Evolutionary conservation across 805 yeast genomes (phyloP).

Genomic region (Ogataea nakhonphanomensis): DNA sequence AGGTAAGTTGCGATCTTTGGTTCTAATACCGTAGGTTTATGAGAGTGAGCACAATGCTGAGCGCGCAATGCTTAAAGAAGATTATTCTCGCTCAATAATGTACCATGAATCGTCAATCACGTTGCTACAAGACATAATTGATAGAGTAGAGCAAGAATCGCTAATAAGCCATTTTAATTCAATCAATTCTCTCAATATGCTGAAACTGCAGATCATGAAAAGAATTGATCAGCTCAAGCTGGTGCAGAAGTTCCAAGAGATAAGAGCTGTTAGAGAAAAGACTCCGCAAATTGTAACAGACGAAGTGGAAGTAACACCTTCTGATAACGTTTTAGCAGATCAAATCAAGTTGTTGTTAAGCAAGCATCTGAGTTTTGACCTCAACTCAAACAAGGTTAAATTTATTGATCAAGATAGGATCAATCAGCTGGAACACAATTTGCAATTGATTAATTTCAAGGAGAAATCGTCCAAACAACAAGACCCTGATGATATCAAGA

Average conservation of each 20-base stretch:
- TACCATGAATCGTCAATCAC: conserved; percentile 38
- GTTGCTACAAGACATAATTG: conserved; percentile 27
- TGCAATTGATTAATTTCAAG: conserved; percentile 30
- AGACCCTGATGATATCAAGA: conserved; percentile 24
- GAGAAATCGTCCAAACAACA: conserved; percentile 22
- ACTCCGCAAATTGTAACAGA: background rate
- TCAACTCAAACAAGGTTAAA: conserved; percentile 21
- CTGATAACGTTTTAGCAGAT: conserved; percentile 7
- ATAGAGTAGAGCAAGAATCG: conserved; percentile 10
- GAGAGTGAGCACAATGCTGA: conserved; percentile 53
- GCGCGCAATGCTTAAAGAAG: conserved; percentile 40
- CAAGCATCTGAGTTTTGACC: conserved; percentile 26
- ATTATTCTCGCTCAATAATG: conserved; percentile 39
- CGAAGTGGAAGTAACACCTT: too few species aligned
- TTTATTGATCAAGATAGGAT: conserved; percentile 28
- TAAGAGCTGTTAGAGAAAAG: conserved; percentile 5
- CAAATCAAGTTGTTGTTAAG: conserved; percentile 22
- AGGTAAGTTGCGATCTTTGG: conserved; percentile 22
- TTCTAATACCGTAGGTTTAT: conserved; percentile 39
- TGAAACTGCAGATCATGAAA: conserved; percentile 22
- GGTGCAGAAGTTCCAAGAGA: conserved; percentile 15
- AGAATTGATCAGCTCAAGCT: conserved; percentile 24
- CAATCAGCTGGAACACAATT: conserved; percentile 28
- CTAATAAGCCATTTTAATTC: conserved; percentile 22
- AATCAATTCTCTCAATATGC: conserved; percentile 18